Percentiles rank a stretch among this genome's conserved stretches.
Evolutionary conservation across 345 rosid genomes (phyloP).

Genomic region (Abelmoschus esculentus): DNA sequence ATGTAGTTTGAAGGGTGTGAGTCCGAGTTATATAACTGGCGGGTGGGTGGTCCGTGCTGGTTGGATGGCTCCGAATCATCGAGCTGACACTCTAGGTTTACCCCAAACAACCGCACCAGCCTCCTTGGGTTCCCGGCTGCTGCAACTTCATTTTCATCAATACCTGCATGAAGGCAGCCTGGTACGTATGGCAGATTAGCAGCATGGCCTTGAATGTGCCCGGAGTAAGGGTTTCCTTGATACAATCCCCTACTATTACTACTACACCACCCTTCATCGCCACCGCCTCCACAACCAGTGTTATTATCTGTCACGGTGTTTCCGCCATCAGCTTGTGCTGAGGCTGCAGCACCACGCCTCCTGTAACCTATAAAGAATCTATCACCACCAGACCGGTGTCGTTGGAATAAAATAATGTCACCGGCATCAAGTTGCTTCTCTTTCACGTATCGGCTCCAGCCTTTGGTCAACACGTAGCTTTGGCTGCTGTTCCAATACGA

Average conservation of each 20-base stretch:
- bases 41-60: slow-evolving; percentile 22
- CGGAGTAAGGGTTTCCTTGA: slow-evolving; percentile 27
- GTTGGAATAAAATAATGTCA: slow-evolving; percentile 56
- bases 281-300: slow-evolving; percentile 9
- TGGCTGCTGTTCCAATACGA: slow-evolving; percentile 89
- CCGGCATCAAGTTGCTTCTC: slow-evolving; percentile 84
- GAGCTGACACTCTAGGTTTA: slow-evolving; percentile 76
- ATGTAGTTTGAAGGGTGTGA: slow-evolving; percentile 31
- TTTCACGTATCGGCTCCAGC: slow-evolving; percentile 86
- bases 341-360: slow-evolving; percentile 20
- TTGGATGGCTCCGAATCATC: slow-evolving; percentile 42
- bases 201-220: slow-evolving; percentile 27
- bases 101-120: slow-evolving; percentile 77
- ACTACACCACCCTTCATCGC: slow-evolving; percentile 17
- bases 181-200: slow-evolving; percentile 35
- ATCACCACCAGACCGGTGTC: slow-evolving; percentile 45
- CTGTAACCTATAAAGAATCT: slow-evolving; percentile 76
- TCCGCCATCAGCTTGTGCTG: slow-evolving; percentile 6
- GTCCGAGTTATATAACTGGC: slow-evolving; percentile 24
- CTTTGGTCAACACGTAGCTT: slow-evolving; percentile 88
- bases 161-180: slow-evolving; percentile 67
- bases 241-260: slow-evolving; percentile 22
- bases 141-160: slow-evolving; percentile 28
- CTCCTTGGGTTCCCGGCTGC: slow-evolving; percentile 49
- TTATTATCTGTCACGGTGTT: background rate